Evolutionary conservation across 1,284 basidiomycete genomes (phyloP), one percentile per base, ranked within the genome.

Genomic region (Spongiforma sp.): DNA sequence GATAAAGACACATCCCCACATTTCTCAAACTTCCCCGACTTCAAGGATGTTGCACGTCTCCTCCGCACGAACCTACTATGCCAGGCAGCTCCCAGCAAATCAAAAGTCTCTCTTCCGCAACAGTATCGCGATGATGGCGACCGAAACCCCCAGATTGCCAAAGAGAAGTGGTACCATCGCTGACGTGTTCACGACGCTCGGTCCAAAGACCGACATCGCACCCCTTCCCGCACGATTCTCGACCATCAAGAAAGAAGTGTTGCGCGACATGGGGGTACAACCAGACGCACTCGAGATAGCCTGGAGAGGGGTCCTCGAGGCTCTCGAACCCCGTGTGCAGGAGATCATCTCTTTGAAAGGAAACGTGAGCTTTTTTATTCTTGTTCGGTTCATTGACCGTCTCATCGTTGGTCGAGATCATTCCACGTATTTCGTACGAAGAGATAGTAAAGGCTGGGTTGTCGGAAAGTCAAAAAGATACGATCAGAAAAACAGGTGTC

Each of bases 401-500:
- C 9, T 64, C 24, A 33, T 53, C 14, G 17, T 28, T 41, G 46
- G 53, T 53, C 24, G 67, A 91, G 89, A 81, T 84, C n/a, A 81
- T 92, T 24, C 87, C 90, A 5, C 77, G 82, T 46, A 73, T 90
- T 1, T 69, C 78, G 0, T 90, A 85, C 67, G 69, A 76, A 1
- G 84, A 87, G 19, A n/a, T n/a, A n/a, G 72, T 93, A 3, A 68
- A 79, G 53, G 70, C 68, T 1, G 83, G 85, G 0, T 66, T 82
- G 48, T 82, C 79, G 0, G 71, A 77, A 12, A 73, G 75, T 10
- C 80, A 85, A 67, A 71, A 82, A 28, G 71, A 78, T 1, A 69
- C 72, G 5, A 83, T 93, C 69, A 88, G 84, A 71, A 78, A 78
- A 61, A 79, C 81, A 1, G 92, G 92, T 3, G 82, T 84, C 6